A percentile compares a stretch with the other conserved stretches of the same genome.
phyloP scores from a whole-genome alignment of 139 green algal genomes.

The Auxenochlorella protothecoides region DNA sequence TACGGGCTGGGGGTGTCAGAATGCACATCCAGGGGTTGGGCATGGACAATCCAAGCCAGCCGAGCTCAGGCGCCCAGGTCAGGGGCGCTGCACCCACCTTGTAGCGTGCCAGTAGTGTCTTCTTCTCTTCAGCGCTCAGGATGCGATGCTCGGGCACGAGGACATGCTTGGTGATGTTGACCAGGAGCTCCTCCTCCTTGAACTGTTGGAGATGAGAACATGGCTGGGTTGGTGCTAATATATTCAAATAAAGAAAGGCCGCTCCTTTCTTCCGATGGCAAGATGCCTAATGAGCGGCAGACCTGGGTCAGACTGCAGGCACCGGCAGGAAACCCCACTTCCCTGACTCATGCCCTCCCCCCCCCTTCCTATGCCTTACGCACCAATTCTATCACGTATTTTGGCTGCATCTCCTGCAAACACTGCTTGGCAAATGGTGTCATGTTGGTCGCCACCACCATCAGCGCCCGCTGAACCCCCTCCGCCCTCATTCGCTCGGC shows the following conservation, averaged over 20 bases:
- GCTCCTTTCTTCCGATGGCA: no score
- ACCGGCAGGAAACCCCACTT: background rate
- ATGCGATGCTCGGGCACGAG: constrained; percentile 86
- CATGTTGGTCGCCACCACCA: constrained; percentile 64
- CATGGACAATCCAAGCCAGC: no score
- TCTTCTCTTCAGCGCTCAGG: constrained; percentile 78
- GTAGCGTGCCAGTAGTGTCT: constrained; percentile 77
- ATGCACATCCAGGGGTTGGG: no score
- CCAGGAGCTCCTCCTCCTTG: constrained; percentile 80
- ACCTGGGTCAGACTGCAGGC: no score
- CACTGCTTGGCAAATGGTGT: constrained; percentile 67
- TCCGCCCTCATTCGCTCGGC: constrained; percentile 85
- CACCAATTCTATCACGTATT: constrained; percentile 76
- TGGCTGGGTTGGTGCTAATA: no score
- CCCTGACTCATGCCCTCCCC: background rate
- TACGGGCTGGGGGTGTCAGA: no score
- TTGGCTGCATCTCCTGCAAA: constrained; percentile 54
- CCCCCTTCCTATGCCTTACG: background rate
- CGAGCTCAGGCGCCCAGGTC: no score
- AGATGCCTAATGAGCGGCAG: no score
- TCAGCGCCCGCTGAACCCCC: constrained; percentile 66
- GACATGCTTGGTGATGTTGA: constrained; percentile 95
- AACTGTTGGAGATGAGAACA: constrained; percentile 34
- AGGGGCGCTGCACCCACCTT: constrained; percentile 20
- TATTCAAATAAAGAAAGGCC: no score